Evolutionary conservation across 352 stramenopile species (phyloP).

Genomic region (Pythium phragmitis): DNA sequence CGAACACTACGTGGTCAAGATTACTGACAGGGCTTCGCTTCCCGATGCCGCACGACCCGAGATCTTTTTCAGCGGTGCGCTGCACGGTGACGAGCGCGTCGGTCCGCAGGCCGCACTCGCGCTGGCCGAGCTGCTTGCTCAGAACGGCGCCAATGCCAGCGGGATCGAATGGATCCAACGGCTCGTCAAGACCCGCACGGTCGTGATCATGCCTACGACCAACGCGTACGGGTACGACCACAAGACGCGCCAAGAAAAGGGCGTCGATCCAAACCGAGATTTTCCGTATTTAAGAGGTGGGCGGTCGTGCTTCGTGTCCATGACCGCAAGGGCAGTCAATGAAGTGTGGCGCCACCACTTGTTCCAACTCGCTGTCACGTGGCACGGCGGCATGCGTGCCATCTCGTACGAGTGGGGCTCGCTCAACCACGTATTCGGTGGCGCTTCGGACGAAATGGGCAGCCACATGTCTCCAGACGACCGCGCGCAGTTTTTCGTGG

Average conservation of each 20-base stretch:
- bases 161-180: slow-evolving; percentile 52
- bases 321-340: slow-evolving; percentile 92
- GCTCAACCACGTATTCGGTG: slow-evolving; percentile 66
- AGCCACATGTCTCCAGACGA: slow-evolving; percentile 59
- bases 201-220: slow-evolving; percentile 73
- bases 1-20: slow-evolving; percentile 81
- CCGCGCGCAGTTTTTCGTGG: slow-evolving; percentile 48
- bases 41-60: slow-evolving; percentile 79
- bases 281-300: slow-evolving; percentile 91
- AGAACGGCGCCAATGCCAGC: slow-evolving; percentile 44
- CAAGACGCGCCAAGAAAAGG: slow-evolving; percentile 72
- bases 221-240: slow-evolving; percentile 92
- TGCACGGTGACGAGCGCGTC: slow-evolving; percentile 95
- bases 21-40: slow-evolving; percentile 74
- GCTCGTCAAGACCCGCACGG: slow-evolving; percentile 58
- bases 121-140: slow-evolving; percentile 60
- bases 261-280: slow-evolving; percentile 95
- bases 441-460: slow-evolving; percentile 20
- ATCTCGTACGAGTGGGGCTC: slow-evolving; percentile 97
- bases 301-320: slow-evolving; percentile 90
- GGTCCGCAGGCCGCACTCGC: slow-evolving; percentile 85
- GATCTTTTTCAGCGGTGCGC: slow-evolving; percentile 92
- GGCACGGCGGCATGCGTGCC: slow-evolving; percentile 94
- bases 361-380: slow-evolving; percentile 95
- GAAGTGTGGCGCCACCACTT: slow-evolving; percentile 95